Evolutionary conservation across 495 filamentous ascomycete genomes (phyloP).

Genomic region (Penicillium samsonianum): DNA sequence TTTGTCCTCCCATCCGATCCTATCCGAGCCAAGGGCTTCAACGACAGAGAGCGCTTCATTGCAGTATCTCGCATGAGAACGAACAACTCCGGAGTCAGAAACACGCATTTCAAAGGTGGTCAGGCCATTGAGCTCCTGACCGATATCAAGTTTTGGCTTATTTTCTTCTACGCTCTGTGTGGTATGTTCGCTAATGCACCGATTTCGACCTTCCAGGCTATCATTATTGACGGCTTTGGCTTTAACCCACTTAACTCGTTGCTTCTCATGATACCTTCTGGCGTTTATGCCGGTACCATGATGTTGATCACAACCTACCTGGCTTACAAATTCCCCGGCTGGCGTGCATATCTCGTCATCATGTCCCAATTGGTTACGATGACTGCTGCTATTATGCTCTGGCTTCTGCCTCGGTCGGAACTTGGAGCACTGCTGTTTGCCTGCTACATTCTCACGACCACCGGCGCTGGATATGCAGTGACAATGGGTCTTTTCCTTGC

Average conservation of each 20-base stretch:
- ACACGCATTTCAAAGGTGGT: slow-evolving; percentile 51
- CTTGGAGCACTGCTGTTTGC: slow-evolving; percentile 46
- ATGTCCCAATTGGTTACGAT: slow-evolving; percentile 26
- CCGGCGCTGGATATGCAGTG: slow-evolving; percentile 27
- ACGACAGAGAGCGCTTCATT: slow-evolving; percentile 48
- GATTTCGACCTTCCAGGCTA: slow-evolving; percentile 18
- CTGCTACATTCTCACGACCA: slow-evolving; percentile 38
- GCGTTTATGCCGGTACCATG: slow-evolving; percentile 1
- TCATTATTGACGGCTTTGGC: slow-evolving; percentile 3
- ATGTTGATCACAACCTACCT: background rate
- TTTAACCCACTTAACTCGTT: slow-evolving; percentile 1
- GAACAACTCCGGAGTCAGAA: slow-evolving; percentile 49
- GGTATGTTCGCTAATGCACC: slow-evolving; percentile 48
- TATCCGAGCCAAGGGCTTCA: slow-evolving; percentile 41
- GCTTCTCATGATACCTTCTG: slow-evolving; percentile 3
- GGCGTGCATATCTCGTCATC: slow-evolving; percentile 2
- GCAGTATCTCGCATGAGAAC: slow-evolving; percentile 47
- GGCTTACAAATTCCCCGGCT: background rate
- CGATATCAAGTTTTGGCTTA: slow-evolving; percentile 50
- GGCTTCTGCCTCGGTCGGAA: slow-evolving; percentile 32
- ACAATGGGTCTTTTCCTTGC: slow-evolving; percentile 47
- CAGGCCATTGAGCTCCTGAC: slow-evolving; percentile 48
- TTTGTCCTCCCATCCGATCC: slow-evolving; percentile 50
- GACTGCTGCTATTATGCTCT: slow-evolving; percentile 35
- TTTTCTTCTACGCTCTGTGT: slow-evolving; percentile 40